Percentiles rank a stretch among this genome's conserved stretches.
These are phyloP conservation scores for Persicaria maculosa DNA, from an alignment of 148 eudicot species.

Conservation along the genomic window DNA sequence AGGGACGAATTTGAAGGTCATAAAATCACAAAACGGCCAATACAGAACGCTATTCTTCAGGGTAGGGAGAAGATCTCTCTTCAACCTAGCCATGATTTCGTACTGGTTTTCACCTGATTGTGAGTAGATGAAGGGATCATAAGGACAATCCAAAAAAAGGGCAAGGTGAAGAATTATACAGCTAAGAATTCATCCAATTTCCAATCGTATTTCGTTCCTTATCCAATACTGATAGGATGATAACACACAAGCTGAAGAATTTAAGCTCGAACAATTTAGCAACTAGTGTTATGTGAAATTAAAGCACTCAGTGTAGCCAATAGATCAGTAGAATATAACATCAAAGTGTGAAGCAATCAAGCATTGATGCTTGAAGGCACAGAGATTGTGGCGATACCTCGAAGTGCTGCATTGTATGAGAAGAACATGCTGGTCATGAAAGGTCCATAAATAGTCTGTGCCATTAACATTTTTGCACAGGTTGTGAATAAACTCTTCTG, in stretches of 20 bases:
- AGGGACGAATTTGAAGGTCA: slow-evolving; percentile 63
- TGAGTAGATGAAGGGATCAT: no score
- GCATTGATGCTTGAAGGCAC: no score
- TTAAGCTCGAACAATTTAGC: no score
- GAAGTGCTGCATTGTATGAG: slow-evolving; percentile 66
- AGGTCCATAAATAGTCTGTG: slow-evolving; percentile 65
- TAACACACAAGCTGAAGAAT: not conserved
- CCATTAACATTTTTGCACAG: slow-evolving; percentile 48
- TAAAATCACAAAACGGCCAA: slow-evolving; percentile 89
- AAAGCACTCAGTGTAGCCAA: no score
- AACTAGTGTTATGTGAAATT: no score
- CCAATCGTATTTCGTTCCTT: no score
- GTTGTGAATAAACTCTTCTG: slow-evolving; percentile 42
- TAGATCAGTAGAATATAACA: no score
- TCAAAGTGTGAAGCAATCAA: no score
- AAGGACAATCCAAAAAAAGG: no score
- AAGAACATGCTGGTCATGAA: slow-evolving; percentile 50
- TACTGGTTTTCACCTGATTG: slow-evolving; percentile 53
- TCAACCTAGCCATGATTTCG: slow-evolving; percentile 64
- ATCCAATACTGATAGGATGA: not conserved
- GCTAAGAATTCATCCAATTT: no score
- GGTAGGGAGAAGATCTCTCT: slow-evolving; percentile 76
- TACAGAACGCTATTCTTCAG: slow-evolving; percentile 54
- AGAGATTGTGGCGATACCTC: slow-evolving; percentile 33
- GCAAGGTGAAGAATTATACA: no score